A percentile compares a stretch with the other conserved stretches of the same genome.
These are phyloP conservation scores for Butyriboletus loyo DNA, from an alignment of 768 basidiomycete species.

Conservation along the genomic window DNA sequence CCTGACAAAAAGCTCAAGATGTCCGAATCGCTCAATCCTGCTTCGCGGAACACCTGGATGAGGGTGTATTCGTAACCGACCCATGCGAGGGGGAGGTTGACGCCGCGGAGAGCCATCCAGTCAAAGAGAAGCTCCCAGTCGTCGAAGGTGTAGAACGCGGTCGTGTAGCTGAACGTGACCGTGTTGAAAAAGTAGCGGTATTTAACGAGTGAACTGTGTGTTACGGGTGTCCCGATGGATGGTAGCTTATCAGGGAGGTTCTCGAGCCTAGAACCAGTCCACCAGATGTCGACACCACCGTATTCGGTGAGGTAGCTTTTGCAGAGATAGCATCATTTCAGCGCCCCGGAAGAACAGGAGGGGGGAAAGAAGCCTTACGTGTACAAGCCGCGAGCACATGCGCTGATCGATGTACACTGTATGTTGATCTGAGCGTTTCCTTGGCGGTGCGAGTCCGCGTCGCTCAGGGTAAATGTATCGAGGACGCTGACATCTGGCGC, in stretches of 20 bases:
- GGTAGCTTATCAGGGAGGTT: slow-evolving; percentile 32
- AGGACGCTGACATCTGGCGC: slow-evolving; percentile 12
- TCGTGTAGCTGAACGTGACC: slow-evolving; percentile 41
- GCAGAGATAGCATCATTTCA: not conserved
- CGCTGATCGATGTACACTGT: slow-evolving; percentile 35
- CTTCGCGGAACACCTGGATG: slow-evolving; percentile 36
- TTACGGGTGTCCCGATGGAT: slow-evolving; percentile 28
- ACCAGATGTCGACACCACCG: slow-evolving; percentile 41
- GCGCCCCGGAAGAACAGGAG: not conserved
- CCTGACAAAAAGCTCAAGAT: slow-evolving; percentile 37
- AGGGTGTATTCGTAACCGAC: slow-evolving; percentile 40
- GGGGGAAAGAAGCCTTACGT: slow-evolving; percentile 25
- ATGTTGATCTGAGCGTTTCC: slow-evolving; percentile 24
- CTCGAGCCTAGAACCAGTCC: slow-evolving; percentile 40
- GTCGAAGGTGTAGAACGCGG: slow-evolving; percentile 38
- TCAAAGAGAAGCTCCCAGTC: slow-evolving; percentile 40
- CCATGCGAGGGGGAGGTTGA: slow-evolving; percentile 44
- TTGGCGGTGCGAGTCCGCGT: slow-evolving; percentile 9
- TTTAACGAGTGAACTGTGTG: slow-evolving; percentile 34
- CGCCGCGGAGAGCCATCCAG: slow-evolving; percentile 40
- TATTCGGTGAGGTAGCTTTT: slow-evolving; percentile 36
- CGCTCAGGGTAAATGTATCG: slow-evolving; percentile 36
- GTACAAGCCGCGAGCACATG: slow-evolving; percentile 38
- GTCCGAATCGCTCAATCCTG: slow-evolving; percentile 35
- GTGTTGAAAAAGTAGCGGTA: slow-evolving; percentile 44